These are phyloP conservation scores for Quercus lobata DNA, from an alignment of 331 rosid genomes.

Conservation along the genomic window DNA sequence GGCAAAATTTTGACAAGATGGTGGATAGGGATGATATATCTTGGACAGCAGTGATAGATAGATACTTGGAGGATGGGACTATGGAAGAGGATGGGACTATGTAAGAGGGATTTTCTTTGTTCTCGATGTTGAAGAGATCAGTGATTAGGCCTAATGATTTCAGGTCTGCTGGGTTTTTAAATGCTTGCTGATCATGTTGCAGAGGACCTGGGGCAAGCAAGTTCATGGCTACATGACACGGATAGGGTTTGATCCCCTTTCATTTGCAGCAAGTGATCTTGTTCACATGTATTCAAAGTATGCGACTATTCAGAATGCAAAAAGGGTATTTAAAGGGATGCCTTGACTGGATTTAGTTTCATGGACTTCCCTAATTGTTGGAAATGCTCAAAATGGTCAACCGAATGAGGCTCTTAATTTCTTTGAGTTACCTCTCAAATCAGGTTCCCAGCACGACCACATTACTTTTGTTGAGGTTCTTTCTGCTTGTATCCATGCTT, in stretches of 20 bases:
- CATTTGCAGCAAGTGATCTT: too few species aligned
- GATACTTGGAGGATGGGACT: too few species aligned
- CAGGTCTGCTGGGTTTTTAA: neutral
- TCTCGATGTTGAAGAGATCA: too few species aligned
- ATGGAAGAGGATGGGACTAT: too few species aligned
- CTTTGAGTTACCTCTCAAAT: slow-evolving; percentile 42
- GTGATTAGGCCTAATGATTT: too few species aligned
- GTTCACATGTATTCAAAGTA: slow-evolving; percentile 9
- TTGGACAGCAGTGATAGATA: too few species aligned
- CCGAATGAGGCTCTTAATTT: slow-evolving; percentile 49
- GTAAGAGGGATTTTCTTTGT: too few species aligned
- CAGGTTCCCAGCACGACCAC: slow-evolving; percentile 57
- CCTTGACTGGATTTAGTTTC: slow-evolving; percentile 55
- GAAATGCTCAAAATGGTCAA: slow-evolving; percentile 70
- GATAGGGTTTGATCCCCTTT: neutral
- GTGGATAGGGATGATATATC: neutral
- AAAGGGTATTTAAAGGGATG: slow-evolving; percentile 45
- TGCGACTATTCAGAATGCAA: slow-evolving; percentile 53
- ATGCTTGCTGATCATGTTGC: too few species aligned
- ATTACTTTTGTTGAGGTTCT: slow-evolving; percentile 61
- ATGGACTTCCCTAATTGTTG: slow-evolving; percentile 69
- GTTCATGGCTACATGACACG: too few species aligned
- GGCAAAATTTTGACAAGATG: slow-evolving; percentile 32
- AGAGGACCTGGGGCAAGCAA: too few species aligned
- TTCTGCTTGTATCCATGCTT: slow-evolving; percentile 66